Evolutionary conservation across 495 filamentous ascomycete species (phyloP), one percentile per base, ranked within the genome.

Genomic region (Penicillium angulare): DNA sequence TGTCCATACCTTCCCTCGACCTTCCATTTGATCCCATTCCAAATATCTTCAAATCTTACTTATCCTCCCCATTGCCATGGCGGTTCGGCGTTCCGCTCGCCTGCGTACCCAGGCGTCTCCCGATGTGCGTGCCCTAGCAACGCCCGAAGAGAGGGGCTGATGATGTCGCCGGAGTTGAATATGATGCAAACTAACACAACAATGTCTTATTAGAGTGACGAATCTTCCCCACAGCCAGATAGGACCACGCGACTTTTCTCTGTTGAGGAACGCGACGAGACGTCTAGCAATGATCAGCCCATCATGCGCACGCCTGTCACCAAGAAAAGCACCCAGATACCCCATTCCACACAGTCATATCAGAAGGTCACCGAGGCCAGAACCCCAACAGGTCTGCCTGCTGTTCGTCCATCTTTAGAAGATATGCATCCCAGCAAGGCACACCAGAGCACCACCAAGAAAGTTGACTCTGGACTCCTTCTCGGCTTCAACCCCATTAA

Each of bases 391-490:
- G 74, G 66, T 10, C 54, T 41, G 10, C 52, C 59, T 18, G 50
- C 64, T 15, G 36, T 66, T 18, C 67, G 72, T 48, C 82, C 85
- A 4, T 68, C 84, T 36, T 74, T 73, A 45, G 78, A 82, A 27
- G 86, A 89, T 60, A 90, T 90, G 86, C 88, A 91, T 60, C 88
- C 88, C 32, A 87, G 82, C 77, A 86, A 86, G 62, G 80, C 76
- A 24, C 86, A 87, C 43, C 73, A 78, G 24, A 90, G 83, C 56
- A 90, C 85, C 51, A 80, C 79, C n/a, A 82, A 82, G 50, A 72
- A 85, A 27, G 78, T 79, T 4, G 86, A 87, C 38, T 84, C 85
- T 0, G 86, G 80, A 17, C 64, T 88, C 36, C 73, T 85, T 33
- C 70, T 88, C 41, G 86, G 86, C 3, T 88, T 89, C 64, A 77